phyloP scores from a whole-genome alignment of 176 grass and related monocot genomes.

The Avena atlantica region DNA sequence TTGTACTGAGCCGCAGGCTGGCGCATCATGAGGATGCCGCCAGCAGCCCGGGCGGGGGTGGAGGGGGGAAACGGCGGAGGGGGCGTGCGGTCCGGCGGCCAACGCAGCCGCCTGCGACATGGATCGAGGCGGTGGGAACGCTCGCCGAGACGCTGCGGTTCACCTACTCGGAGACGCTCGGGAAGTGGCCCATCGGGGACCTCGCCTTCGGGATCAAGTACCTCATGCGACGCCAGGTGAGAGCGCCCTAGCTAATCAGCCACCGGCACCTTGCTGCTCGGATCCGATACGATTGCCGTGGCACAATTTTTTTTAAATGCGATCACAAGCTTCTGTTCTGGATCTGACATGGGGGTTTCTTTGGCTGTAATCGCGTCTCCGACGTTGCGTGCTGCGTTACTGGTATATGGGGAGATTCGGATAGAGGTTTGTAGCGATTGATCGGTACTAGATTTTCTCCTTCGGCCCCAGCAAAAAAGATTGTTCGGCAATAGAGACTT shows the following conservation, averaged over 20 bases:
- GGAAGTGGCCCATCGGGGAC: conserved; percentile 98
- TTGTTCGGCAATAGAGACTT: conserved; percentile 11
- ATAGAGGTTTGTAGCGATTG: background rate
- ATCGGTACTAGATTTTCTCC: conserved; percentile 11
- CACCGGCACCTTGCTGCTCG: conserved; percentile 2
- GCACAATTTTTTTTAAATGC: conserved; percentile 11
- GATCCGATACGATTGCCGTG: conserved; percentile 35
- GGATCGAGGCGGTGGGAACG: conserved; percentile 89
- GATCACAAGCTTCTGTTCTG: conserved; percentile 21
- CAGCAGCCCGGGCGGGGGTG: conserved; percentile 38
- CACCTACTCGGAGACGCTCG: conserved; percentile 93
- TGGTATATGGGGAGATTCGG: conserved; percentile 2
- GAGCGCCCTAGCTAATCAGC: background rate
- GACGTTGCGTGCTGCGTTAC: conserved; percentile 4
- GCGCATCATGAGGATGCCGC: conserved; percentile 45
- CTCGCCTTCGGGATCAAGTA: conserved; percentile 98
- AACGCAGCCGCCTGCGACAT: conserved; percentile 81
- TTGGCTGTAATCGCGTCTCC: background rate
- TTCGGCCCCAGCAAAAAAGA: background rate
- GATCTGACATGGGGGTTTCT: conserved; percentile 42
- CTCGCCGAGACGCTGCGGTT: conserved; percentile 91
- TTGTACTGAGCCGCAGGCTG: conserved; percentile 72
- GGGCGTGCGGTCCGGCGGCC: conserved; percentile 61
- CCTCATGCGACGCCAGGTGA: conserved; percentile 91
- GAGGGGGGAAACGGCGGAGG: conserved; percentile 49